Evolutionary conservation across 495 filamentous ascomycete species (phyloP).

Genomic region (Penicillium manginii): DNA sequence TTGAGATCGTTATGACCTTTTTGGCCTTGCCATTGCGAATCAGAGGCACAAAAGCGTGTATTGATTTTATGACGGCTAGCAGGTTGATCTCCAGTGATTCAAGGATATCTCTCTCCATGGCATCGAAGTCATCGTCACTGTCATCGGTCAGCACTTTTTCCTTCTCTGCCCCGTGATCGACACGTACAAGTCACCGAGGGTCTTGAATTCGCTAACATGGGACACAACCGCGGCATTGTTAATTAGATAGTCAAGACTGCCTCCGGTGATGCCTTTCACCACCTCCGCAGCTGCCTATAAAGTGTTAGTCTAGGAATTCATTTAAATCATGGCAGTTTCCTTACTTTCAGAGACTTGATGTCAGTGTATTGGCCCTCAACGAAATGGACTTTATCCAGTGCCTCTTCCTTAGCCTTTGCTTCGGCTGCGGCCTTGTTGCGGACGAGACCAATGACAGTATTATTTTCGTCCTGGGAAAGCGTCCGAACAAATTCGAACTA

Average conservation of each 20-base stretch:
- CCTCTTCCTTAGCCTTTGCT: constrained; percentile 15
- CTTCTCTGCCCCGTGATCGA: too few relatives aligned
- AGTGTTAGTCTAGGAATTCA: too few relatives aligned
- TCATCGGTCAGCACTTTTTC: too few relatives aligned
- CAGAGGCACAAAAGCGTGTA: constrained; percentile 51
- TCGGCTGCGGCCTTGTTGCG: constrained; percentile 42
- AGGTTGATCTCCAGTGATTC: constrained; percentile 49
- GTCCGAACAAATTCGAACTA: constrained; percentile 28
- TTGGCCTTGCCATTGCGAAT: constrained; percentile 52
- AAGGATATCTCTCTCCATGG: too few relatives aligned
- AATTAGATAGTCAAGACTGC: too few relatives aligned
- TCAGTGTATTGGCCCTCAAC: constrained; percentile 49
- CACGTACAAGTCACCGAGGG: too few relatives aligned
- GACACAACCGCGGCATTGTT: too few relatives aligned
- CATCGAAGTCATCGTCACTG: too few relatives aligned
- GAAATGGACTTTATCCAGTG: constrained; percentile 48
- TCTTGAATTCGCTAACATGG: too few relatives aligned
- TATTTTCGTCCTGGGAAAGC: constrained; percentile 39
- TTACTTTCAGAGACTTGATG: constrained; percentile 15
- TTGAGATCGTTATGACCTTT: constrained; percentile 59
- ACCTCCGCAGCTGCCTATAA: too few relatives aligned
- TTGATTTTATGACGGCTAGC: constrained; percentile 32
- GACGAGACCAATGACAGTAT: constrained; percentile 47
- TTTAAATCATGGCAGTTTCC: too few relatives aligned
- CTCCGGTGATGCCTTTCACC: too few relatives aligned